Evolutionary conservation across 148 eudicot species (phyloP).

Genomic region (Fallopia convolvulus): DNA sequence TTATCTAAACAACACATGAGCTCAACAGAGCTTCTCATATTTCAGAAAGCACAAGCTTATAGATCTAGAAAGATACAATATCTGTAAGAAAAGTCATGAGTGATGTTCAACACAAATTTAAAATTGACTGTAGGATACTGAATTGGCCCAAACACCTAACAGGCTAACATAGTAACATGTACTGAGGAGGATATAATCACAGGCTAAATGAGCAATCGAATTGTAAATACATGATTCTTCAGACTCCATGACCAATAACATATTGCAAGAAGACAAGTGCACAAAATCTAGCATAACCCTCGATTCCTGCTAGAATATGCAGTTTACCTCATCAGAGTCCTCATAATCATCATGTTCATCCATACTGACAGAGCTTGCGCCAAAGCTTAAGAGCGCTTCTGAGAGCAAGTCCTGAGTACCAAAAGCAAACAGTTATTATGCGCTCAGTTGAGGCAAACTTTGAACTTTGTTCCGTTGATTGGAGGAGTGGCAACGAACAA

Average conservation of each 20-base stretch:
- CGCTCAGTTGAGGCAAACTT: not conserved
- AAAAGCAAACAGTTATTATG: conserved; percentile 1
- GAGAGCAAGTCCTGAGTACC: conserved; percentile 58
- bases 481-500: not conserved
- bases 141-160: not conserved
- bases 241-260: not conserved
- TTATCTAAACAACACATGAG: not conserved
- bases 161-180: too few species aligned
- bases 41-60: not conserved
- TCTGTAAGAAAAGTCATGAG: not conserved
- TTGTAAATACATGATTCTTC: not conserved
- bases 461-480: not conserved
- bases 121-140: not conserved
- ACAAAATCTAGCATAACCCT: not conserved
- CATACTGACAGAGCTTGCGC: conserved; percentile 74
- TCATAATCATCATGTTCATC: conserved; percentile 53
- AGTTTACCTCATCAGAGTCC: conserved; percentile 47
- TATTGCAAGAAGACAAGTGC: not conserved
- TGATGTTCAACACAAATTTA: not conserved
- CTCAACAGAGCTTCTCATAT: not conserved
- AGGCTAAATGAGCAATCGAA: not conserved
- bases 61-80: not conserved
- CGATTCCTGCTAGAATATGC: not conserved
- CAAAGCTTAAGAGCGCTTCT: conserved; percentile 84
- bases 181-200: not conserved